Evolutionary conservation across 768 basidiomycete species (phyloP), one percentile per base, ranked within the genome.

Genomic region (Suillus discolor): DNA sequence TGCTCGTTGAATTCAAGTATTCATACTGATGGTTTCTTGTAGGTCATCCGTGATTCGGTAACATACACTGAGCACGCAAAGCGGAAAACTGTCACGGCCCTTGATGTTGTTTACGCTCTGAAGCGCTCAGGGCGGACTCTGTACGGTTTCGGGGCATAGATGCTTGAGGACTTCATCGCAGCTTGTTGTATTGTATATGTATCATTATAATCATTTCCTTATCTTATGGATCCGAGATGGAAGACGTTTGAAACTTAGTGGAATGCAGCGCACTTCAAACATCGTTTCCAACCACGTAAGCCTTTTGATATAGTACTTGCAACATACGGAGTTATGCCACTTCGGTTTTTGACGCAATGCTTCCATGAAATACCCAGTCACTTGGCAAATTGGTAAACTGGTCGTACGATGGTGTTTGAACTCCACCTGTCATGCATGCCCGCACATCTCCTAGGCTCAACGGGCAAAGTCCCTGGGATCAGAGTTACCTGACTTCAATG

Each of bases 41-140:
- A 92, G 90, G 89, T 96, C 71, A 96, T 97, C 75, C 93, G 95
- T 71, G 96, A 97, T 77, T 96, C 94, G 64, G 96, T 97, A 71
- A 97, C 96, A 79, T 97, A 98, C 88, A 97, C 96, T 62, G 96
- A 98, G 79, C 96, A 98, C 80, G 96, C 96, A 49, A 98, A 98
- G 82, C 85, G 94, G 76, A 94, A 93, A 81, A 96, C 94, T 47
- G 95, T 97, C 59, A 97, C 96, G 57, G 94, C 96, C 1, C 91
- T 98, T 70, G 96, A 98, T 75, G 96, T 94, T 31, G 92, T 93
- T 16, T 94, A 93, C 70, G 92, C 92, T 7, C 85, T 94, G 61
- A 93, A 93, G 79, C 88, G 92, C 39, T 92, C 90, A 59, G 92
- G 91, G 28, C 89, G 94, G 70, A 96, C 94, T 18, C 87, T 97